A percentile compares a stretch with the other conserved stretches of the same genome.
phyloP scores from a whole-genome alignment of 495 filamentous ascomycete genomes.

The Talaromyces stipitatus region DNA sequence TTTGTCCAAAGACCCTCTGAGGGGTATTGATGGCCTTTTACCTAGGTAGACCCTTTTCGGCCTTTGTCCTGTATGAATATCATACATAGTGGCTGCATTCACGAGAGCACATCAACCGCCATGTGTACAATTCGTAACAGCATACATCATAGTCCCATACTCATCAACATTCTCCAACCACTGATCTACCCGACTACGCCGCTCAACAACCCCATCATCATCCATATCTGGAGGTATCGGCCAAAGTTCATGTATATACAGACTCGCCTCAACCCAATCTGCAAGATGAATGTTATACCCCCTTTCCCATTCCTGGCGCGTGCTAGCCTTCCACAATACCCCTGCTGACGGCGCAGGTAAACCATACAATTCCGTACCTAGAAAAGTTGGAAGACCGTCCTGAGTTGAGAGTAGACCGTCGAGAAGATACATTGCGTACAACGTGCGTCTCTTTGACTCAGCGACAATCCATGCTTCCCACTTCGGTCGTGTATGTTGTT shows the following conservation, averaged over 20 bases:
- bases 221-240: slow-evolving; percentile 19
- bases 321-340: slow-evolving; percentile 26
- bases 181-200: slow-evolving; percentile 27
- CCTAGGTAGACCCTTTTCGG: no score
- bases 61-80: no score
- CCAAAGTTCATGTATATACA: slow-evolving; percentile 42
- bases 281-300: slow-evolving; percentile 33
- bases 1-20: no score
- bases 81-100: not conserved
- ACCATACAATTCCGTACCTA: slow-evolving; percentile 32
- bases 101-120: slow-evolving; percentile 12
- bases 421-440: slow-evolving; percentile 44
- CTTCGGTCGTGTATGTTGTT: slow-evolving; percentile 23
- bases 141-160: slow-evolving; percentile 42
- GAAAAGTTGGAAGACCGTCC: slow-evolving; percentile 35
- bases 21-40: no score
- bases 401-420: slow-evolving; percentile 33
- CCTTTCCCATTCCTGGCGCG: slow-evolving; percentile 29
- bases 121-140: slow-evolving; percentile 36
- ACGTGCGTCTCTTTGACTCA: slow-evolving; percentile 35
- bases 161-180: slow-evolving; percentile 40
- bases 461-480: slow-evolving; percentile 45
- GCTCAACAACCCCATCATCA: slow-evolving; percentile 15
- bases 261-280: slow-evolving; percentile 25
- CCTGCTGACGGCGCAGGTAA: slow-evolving; percentile 29